phyloP scores from a whole-genome alignment of 2,329 filamentous ascomycete genomes.

The Aspergillus bombycis region DNA sequence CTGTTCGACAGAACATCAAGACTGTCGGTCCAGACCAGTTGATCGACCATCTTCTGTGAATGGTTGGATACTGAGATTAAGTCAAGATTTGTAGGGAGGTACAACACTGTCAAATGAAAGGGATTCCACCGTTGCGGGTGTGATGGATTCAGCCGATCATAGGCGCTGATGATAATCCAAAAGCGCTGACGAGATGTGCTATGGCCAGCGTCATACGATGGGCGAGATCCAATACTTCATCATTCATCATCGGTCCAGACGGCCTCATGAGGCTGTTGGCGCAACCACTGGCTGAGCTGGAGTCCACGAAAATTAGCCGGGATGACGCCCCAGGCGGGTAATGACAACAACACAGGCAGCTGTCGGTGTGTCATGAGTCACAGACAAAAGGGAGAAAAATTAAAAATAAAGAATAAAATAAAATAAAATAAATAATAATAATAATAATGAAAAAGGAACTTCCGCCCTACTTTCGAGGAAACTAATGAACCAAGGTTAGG shows the following conservation, averaged over 20 bases:
- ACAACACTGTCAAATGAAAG: constrained; percentile 19
- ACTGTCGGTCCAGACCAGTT: constrained; percentile 26
- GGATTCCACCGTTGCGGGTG: constrained; percentile 5
- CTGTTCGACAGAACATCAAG: constrained; percentile 18
- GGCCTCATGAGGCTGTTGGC: constrained; percentile 13
- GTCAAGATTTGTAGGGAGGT: constrained; percentile 11
- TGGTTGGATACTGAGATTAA: constrained; percentile 22
- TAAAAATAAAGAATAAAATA: no score
- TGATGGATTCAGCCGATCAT: constrained; percentile 22
- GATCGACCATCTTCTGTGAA: constrained; percentile 18
- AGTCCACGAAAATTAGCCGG: constrained; percentile 30
- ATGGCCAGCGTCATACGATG: constrained; percentile 24
- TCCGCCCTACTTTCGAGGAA: neutral
- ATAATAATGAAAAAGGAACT: no score
- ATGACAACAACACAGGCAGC: constrained; percentile 8
- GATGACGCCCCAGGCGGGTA: constrained; percentile 19
- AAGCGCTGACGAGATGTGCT: constrained; percentile 1
- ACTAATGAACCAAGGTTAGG: neutral
- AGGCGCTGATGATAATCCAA: constrained; percentile 14
- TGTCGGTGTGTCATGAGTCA: constrained; percentile 20
- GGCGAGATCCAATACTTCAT: constrained; percentile 28
- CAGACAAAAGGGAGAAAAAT: neutral
- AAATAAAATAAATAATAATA: no score
- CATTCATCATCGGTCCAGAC: constrained; percentile 19
- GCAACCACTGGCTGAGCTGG: constrained; percentile 16